A percentile compares a stretch with the other conserved stretches of the same genome.
Conservation (phyloP, 2,329 filamentous ascomycete genomes). For the Alternaria tenuissima region DNA sequence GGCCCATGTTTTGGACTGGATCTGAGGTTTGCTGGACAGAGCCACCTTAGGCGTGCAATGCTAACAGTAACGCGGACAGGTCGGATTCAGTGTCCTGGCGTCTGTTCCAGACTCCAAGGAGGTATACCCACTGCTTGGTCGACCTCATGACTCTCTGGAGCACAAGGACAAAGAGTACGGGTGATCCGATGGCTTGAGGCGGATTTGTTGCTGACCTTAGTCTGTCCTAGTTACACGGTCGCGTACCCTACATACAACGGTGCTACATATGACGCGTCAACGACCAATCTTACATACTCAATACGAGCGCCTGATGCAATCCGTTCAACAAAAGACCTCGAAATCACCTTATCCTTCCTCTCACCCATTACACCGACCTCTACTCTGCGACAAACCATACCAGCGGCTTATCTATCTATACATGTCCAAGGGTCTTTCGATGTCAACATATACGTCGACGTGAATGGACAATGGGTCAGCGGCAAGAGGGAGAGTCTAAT, state of each 20-base stretch:
- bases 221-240: conserved; percentile 59
- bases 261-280: conserved; percentile 72
- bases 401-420: conserved; percentile 80
- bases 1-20: conserved; percentile 87
- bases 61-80: conserved; percentile 43
- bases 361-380: conserved; percentile 84
- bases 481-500: conserved; percentile 75
- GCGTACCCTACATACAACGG: conserved; percentile 67
- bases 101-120: conserved; percentile 66
- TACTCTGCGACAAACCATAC: conserved; percentile 79
- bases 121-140: conserved; percentile 71
- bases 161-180: conserved; percentile 51
- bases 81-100: conserved; percentile 71
- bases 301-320: conserved; percentile 58
- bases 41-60: background rate
- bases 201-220: conserved; percentile 2
- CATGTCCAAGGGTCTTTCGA: conserved; percentile 71
- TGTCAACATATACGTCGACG: conserved; percentile 57
- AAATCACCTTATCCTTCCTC: conserved; percentile 71
- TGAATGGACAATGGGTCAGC: conserved; percentile 77
- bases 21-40: conserved; percentile 58
- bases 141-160: conserved; percentile 69
- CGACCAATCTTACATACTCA: conserved; percentile 72
- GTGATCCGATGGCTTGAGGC: background rate
- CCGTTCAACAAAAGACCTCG: conserved; percentile 52